Base-by-base conservation (phyloP, 1,139 yeast species). In the Nakaseomyces uthaithaninus region DNA sequence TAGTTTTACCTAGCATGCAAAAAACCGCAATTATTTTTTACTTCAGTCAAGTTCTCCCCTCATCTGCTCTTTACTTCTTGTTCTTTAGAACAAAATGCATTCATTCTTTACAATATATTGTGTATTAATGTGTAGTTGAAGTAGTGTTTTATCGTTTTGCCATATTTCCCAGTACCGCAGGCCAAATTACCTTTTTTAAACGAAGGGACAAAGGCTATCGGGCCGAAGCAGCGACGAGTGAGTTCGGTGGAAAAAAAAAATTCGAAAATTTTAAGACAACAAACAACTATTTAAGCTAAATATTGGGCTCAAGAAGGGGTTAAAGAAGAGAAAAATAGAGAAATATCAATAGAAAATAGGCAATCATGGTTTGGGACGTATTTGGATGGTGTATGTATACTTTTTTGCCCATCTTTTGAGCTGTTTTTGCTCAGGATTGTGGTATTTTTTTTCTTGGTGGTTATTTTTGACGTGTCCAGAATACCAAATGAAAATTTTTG, bases 351-450 rank as follows among this genome's bases (percentile, higher is more conserved):
- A 34, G 18, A 12, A 23, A 19, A 24, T 23, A 26, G 33, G 40
- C 41, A 31, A 50, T 47, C 49, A 50, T 49, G 34, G 55, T 51
- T 45, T 55, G 61, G 60, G 63, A 57, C 47, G 43, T 60, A 40
- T 54, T 60, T 49, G 60, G 60, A 46, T 58, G 62, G 63, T 55
- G 57, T 57, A 53, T 49, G 59, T 52, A 35, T n/a, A n/a, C n/a
- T n/a, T n/a, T n/a, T n/a, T n/a, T n/a, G n/a, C n/a, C n/a, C n/a
- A n/a, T n/a, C n/a, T n/a, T n/a, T n/a, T n/a, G n/a, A n/a, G n/a
- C n/a, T n/a, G n/a, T n/a, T 19, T 23, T 18, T n/a, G 28, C 8
- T 26, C n/a, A n/a, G 28, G 14, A 22, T 22, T 22, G n/a, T n/a
- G n/a, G n/a, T n/a, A n/a, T n/a, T n/a, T n/a, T 27, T 27, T 14